phyloP scores from a whole-genome alignment of 2,329 filamentous ascomycete species.

The Pezicula radicicola region DNA sequence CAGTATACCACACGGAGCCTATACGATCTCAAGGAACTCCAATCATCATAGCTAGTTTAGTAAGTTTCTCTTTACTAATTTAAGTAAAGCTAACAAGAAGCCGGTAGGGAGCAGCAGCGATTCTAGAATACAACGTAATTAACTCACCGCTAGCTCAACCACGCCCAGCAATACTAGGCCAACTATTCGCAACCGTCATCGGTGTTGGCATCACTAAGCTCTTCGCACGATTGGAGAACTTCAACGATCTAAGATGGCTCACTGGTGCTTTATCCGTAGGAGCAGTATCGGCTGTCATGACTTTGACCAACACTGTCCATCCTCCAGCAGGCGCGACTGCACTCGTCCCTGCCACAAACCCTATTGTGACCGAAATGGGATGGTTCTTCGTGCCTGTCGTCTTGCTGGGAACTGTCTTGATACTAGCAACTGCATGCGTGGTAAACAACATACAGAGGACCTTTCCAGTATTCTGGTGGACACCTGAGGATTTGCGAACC shows the following conservation, averaged over 20 bases:
- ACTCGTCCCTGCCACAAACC: conserved; percentile 61
- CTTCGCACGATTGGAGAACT: conserved; percentile 47
- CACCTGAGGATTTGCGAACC: conserved; percentile 22
- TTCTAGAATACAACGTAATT: conserved; percentile 72
- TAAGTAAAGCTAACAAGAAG: background rate
- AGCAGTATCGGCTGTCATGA: conserved; percentile 61
- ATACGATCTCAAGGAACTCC: conserved; percentile 53
- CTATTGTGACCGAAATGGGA: conserved; percentile 52
- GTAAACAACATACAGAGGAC: conserved; percentile 64
- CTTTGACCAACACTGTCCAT: conserved; percentile 67
- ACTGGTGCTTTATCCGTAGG: conserved; percentile 65
- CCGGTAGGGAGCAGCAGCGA: conserved; percentile 62
- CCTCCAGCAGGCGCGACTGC: conserved; percentile 75
- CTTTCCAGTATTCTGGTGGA: conserved; percentile 73
- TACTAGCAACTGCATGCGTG: conserved; percentile 59
- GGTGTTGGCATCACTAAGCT: conserved; percentile 64
- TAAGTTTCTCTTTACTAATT: conserved; percentile 36
- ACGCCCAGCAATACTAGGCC: conserved; percentile 65
- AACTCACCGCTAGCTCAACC: conserved; percentile 72
- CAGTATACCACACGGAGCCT: conserved; percentile 48
- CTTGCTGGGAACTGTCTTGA: conserved; percentile 55
- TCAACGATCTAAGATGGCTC: conserved; percentile 56
- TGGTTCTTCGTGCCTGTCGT: conserved; percentile 68
- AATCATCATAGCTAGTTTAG: conserved; percentile 67
- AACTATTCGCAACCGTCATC: conserved; percentile 57